phyloP scores from a whole-genome alignment of 2,329 filamentous ascomycete genomes.

The Penicillium vulpinum region DNA sequence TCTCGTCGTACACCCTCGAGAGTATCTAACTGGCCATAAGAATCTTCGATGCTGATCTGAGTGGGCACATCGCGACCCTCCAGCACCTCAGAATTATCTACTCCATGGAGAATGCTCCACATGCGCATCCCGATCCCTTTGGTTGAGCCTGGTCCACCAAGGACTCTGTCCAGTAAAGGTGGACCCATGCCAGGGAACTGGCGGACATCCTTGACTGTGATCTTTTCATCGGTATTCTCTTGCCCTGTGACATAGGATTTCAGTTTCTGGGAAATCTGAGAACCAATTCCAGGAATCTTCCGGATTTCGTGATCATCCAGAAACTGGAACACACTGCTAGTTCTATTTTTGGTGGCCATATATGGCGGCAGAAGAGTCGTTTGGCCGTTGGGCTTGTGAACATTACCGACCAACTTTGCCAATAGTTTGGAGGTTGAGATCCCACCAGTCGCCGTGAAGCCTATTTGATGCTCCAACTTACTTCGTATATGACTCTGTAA shows the following conservation, averaged over 20 bases:
- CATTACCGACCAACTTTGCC: conserved; percentile 78
- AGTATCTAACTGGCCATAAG: conserved; percentile 71
- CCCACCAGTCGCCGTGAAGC: conserved; percentile 85
- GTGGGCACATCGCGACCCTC: conserved; percentile 70
- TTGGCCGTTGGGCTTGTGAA: conserved; percentile 84
- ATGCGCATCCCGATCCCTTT: conserved; percentile 70
- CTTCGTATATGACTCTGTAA: conserved; percentile 72
- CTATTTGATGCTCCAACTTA: conserved; percentile 71
- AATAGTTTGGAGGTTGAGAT: conserved; percentile 85
- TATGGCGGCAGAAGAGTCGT: conserved; percentile 75
- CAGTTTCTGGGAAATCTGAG: conserved; percentile 70
- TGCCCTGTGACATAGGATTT: conserved; percentile 59
- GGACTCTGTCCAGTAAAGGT: conserved; percentile 64
- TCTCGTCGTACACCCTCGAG: conserved; percentile 66
- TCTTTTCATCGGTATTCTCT: conserved; percentile 48
- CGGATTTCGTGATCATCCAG: conserved; percentile 74
- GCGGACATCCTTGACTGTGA: conserved; percentile 68
- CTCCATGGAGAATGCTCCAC: conserved; percentile 78
- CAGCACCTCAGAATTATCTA: conserved; percentile 73
- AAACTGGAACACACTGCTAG: conserved; percentile 63
- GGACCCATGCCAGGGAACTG: conserved; percentile 63
- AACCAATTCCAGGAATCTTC: conserved; percentile 82
- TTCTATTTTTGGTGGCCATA: conserved; percentile 28
- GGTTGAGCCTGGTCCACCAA: conserved; percentile 69
- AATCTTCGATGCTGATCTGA: conserved; percentile 94